Conservation (phyloP, 495 filamentous ascomycete species). For the Lophiotrema nucula region DNA sequence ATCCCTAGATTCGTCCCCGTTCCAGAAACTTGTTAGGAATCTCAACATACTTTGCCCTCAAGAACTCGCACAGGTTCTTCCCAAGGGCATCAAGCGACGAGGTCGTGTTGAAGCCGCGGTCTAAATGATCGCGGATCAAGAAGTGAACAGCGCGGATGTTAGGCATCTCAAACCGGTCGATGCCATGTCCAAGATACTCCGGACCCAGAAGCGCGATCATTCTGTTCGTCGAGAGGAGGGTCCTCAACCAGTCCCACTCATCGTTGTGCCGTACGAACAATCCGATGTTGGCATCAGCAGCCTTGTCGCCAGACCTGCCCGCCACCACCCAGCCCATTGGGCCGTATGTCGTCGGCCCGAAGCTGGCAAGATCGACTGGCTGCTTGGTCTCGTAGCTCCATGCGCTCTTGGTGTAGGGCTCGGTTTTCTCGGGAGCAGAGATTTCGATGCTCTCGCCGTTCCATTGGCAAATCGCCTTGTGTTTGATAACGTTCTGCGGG, state of each 20-base stretch:
- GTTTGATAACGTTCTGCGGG: conserved; percentile 32
- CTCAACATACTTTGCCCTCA: conserved; percentile 20
- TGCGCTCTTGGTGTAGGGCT: background rate
- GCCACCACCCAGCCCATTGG: conserved; percentile 51
- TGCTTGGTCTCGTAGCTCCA: conserved; percentile 38
- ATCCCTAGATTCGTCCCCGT: conserved; percentile 7
- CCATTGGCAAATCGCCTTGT: conserved; percentile 22
- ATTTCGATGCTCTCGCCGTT: conserved; percentile 33
- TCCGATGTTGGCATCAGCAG: conserved; percentile 52
- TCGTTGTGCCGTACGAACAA: conserved; percentile 52
- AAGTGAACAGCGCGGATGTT: conserved; percentile 35
- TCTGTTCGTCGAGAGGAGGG: conserved; percentile 44
- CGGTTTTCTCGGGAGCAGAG: background rate
- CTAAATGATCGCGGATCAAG: conserved; percentile 34
- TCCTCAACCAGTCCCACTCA: conserved; percentile 54
- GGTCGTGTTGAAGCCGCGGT: conserved; percentile 28
- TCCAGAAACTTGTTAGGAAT: conserved; percentile 24
- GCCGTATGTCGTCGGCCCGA: conserved; percentile 45
- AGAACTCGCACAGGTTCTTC: conserved; percentile 30
- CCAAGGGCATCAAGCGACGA: conserved; percentile 33
- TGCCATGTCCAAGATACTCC: conserved; percentile 41
- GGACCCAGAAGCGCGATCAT: conserved; percentile 45
- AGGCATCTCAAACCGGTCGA: conserved; percentile 46
- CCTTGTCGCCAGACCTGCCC: conserved; percentile 55
- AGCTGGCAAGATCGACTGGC: conserved; percentile 29